These are phyloP conservation scores for Phytophthora tubulina DNA, from an alignment of 352 stramenopile species.

Conservation along the genomic window DNA sequence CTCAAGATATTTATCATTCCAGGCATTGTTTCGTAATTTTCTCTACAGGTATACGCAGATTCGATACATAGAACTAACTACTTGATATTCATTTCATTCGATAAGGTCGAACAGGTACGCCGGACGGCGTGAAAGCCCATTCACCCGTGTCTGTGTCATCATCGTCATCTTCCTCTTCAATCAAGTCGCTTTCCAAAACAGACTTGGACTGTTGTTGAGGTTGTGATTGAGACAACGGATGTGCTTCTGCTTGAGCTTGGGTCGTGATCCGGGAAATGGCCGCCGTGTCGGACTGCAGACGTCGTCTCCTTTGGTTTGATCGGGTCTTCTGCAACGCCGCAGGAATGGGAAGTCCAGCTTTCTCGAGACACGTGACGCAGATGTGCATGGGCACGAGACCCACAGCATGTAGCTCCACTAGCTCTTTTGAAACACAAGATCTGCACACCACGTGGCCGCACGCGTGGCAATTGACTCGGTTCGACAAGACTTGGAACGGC, in stretches of 20 bases:
- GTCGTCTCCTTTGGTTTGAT: constrained; percentile 27
- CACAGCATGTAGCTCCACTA: constrained; percentile 49
- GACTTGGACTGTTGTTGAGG: constrained; percentile 27
- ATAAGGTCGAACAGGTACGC: constrained; percentile 42
- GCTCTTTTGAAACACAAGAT: constrained; percentile 48
- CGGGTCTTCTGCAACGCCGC: constrained; percentile 17
- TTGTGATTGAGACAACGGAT: constrained; percentile 25
- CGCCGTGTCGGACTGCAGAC: constrained; percentile 36
- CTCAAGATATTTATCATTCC: not conserved
- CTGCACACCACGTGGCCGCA: constrained; percentile 52
- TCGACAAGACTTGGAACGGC: constrained; percentile 50
- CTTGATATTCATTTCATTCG: constrained; percentile 23
- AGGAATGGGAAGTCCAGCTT: constrained; percentile 32
- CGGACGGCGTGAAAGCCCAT: constrained; percentile 45
- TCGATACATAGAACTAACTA: constrained; percentile 5
- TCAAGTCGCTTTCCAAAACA: constrained; percentile 31
- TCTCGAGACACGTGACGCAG: constrained; percentile 47
- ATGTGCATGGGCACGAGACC: constrained; percentile 54
- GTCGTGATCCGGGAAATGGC: constrained; percentile 6
- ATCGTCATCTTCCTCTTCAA: constrained; percentile 39
- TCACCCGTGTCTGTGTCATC: constrained; percentile 44
- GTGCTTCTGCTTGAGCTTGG: constrained; percentile 2
- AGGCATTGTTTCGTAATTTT: not conserved
- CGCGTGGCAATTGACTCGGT: constrained; percentile 51
- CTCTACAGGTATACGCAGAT: not conserved